Evolutionary conservation across 768 basidiomycete genomes (phyloP), one percentile per base, ranked within the genome.

Genomic region (Leucosporidium creatinivorum): DNA sequence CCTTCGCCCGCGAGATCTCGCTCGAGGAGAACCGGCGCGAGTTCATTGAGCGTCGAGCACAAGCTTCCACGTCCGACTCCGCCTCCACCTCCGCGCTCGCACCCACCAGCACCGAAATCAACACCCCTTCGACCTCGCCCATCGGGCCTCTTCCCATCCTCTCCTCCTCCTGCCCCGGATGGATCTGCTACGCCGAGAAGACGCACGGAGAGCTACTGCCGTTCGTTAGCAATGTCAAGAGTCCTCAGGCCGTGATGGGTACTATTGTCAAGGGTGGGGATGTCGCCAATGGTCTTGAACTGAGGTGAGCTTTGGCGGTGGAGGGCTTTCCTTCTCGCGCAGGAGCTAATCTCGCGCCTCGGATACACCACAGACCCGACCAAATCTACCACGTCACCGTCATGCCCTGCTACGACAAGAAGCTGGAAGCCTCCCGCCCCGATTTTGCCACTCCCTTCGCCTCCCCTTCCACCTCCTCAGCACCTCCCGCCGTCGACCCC

Each of bases 391-490:
- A 99, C 75, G 92, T 98, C 62, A 84, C 91, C 0, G 93, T 97
- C 60, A 98, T 98, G 93, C 94, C 96, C 0, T 99, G 96, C 79
- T 98, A 98, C 79, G 96, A 99, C 83, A 98, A 98, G 80, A 99
- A 99, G 77, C 85, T 99, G 21, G 96, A 99, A 79, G 96, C 96
- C 0, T 97, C 93, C 13, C 84, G 96, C 31, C 84, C 86, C 57
- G 93, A 99, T 76, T 99, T 98, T 76, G 91, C 91, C 76, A 86
- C 87, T 69, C 86, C 58, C 3, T 54, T 62, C 28, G 25, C 61
- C 3, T 26, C 63, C 4, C 33, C 33, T 5, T 54, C 4, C n/a
- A n/a, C n/a, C 3, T 56, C 50, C 36, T 3, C 58, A 0, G 1
- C 18, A 15, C 9, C 26, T 12, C 2, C 49, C 23, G 48, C 52